Base-by-base conservation (phyloP, 495 filamentous ascomycete species). In the Trichoderma gamsii region DNA sequence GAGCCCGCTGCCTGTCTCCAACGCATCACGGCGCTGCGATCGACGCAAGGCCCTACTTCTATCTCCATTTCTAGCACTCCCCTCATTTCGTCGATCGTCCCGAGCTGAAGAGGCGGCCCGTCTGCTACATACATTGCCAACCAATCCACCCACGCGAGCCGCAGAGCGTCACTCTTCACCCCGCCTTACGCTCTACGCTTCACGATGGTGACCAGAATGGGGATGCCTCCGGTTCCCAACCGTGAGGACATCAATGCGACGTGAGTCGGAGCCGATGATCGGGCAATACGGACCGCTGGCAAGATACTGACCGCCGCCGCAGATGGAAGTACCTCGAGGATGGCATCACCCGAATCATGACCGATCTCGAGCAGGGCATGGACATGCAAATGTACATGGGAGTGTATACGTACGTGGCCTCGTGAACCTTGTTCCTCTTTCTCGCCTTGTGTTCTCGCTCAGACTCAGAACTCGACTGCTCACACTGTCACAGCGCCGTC, bases 331-430 rank as follows among this genome's bases (percentile, higher is more conserved):
- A 93, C 79, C 78, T 99, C 67, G 91, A 98, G 78, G 80, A 80
- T 43, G 93, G 93, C 56, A 90, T 99, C 69, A 86, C 92, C 68
- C 89, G 87, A 74, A 96, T 99, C 71, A 99, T 99, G 95, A 85
- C 83, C 69, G 90, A 93, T 73, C 82, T 98, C 46, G 90, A 92
- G 71, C 89, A 91, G 65, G 95, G 95, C 43, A 88, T 99, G 77
- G 93, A 99, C 73, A 92, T 97, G 88, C 83, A 86, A 69, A 91
- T 88, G 91, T 99, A 99, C 78, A 97, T 99, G 95, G 91, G 90
- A 51, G 87, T 98, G 68, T 99, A 99, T 83, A 97, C 95, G 91
- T 93, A 76, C 69, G 89, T 82, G 32, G 38, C 16, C 44, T 51
- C 43, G 16, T 65, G 23, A 32, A 49, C 65, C 32, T 32, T 21